Conservation (phyloP, 2,329 filamentous ascomycete species). For the Gremmenia infestans region DNA sequence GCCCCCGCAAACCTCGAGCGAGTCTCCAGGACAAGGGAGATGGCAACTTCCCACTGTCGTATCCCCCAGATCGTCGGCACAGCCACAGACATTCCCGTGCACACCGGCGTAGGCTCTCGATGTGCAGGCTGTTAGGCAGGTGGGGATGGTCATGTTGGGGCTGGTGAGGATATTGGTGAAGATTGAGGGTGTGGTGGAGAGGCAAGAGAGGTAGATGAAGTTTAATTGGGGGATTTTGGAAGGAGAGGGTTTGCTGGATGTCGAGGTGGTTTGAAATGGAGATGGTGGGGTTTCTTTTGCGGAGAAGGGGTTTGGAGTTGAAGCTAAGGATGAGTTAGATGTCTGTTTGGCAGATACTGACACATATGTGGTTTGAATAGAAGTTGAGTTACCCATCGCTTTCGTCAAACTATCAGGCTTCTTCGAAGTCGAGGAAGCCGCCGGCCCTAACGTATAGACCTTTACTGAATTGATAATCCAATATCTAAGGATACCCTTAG, state of each 20-base stretch:
- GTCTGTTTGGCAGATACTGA: background rate
- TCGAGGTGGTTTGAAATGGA: background rate
- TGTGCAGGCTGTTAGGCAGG: background rate
- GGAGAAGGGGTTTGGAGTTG: too few relatives aligned
- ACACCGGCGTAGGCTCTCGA: background rate
- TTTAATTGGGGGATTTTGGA: background rate
- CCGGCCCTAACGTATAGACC: background rate
- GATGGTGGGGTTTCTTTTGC: background rate
- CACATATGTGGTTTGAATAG: background rate
- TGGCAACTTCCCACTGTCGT: background rate
- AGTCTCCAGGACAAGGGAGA: background rate
- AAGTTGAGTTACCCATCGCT: background rate
- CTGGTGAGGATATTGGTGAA: background rate
- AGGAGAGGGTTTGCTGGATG: background rate
- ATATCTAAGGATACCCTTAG: background rate
- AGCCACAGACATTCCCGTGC: background rate
- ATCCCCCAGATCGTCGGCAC: background rate
- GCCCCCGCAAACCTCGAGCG: background rate
- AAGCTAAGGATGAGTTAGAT: too few relatives aligned
- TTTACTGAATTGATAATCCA: slow-evolving; percentile 7
- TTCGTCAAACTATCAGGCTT: too few relatives aligned
- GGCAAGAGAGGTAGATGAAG: background rate
- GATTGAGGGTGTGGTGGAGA: background rate
- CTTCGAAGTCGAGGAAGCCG: background rate
- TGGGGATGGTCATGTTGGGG: background rate